Evolutionary conservation across 2,329 filamentous ascomycete species (phyloP), one percentile per base, ranked within the genome.

Genomic region (Neonectria punicea): DNA sequence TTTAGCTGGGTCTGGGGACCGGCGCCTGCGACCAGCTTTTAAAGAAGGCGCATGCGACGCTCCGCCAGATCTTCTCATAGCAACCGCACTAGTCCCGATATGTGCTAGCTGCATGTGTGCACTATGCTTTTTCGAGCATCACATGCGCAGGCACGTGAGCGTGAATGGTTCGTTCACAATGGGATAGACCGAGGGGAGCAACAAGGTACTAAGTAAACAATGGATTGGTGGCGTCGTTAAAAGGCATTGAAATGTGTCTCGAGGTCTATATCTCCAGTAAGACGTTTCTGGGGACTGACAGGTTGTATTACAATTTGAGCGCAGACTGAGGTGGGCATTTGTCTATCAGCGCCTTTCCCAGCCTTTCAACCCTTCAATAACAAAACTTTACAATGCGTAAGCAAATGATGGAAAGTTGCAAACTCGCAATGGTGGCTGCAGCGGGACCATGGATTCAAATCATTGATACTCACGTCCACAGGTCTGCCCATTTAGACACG

Each of bases 21-120:
- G 58, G 63, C 65, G 64, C 64, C 61, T 70, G 67, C 70, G 67
- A 66, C 56, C 65, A 73, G 72, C 66, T 70, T 76, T 76, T 74
- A 73, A 70, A 73, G 58, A 65, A 70, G 61, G 61, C 51, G 71
- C 71, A 71, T 73, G 65, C 65, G 68, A 69, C 64, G 53, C 61
- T 63, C 67, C 61, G 56, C 58, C 67, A 68, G 65, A 67, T 67
- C 66, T 66, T 67, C 67, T 68, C 72, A 69, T 75, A 74, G 74
- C 75, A 78, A 78, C 74, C 61, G 66, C 44, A 53, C 77, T 79
- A 80, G 65, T 54, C 74, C 58, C 32, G 44, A 70, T 74, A 14
- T 54, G 51, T 43, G 13, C 36, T 71, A 70, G 68, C 28, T 46
- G 13, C 8, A 20, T 43, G 44, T 51, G 32, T 14, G 49, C 36